These are phyloP conservation scores for Gilbertella persicaria DNA, from an alignment of 371 early-diverging fungal genomes.

Conservation along the genomic window DNA sequence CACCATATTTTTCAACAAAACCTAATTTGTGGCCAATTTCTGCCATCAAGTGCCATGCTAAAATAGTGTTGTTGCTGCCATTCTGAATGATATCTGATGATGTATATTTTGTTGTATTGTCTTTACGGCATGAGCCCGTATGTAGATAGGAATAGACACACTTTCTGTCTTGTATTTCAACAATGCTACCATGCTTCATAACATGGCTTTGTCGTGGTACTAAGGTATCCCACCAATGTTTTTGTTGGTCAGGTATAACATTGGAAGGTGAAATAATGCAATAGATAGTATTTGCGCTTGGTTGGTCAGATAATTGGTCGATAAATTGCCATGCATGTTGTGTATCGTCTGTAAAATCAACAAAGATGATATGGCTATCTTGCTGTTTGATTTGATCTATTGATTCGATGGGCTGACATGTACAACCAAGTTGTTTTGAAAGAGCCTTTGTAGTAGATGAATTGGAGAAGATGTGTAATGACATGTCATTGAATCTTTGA, in stretches of 20 bases:
- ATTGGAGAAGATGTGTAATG: conserved; percentile 26
- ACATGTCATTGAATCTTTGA: conserved; percentile 34
- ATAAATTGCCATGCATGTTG: conserved; percentile 17
- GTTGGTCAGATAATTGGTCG: not conserved
- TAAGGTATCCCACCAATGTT: not conserved
- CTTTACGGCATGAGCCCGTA: conserved; percentile 31
- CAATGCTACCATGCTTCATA: conserved; percentile 25
- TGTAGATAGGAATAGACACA: conserved; percentile 30
- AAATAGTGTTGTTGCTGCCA: conserved; percentile 34
- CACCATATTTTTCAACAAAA: conserved; percentile 46
- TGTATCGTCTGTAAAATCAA: conserved; percentile 22
- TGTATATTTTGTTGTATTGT: conserved; percentile 12
- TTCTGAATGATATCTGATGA: conserved; percentile 14
- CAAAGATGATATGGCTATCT: conserved; percentile 5
- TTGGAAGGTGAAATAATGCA: conserved; percentile 14
- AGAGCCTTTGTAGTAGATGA: conserved; percentile 1
- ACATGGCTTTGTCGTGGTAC: conserved; percentile 34
- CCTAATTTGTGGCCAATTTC: conserved; percentile 49
- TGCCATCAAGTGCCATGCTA: conserved; percentile 45
- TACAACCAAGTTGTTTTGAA: conserved; percentile 9
- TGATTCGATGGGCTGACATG: not conserved
- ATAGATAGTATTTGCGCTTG: conserved; percentile 10
- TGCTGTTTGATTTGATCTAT: not conserved
- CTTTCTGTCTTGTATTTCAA: not conserved
- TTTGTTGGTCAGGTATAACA: not conserved